Evolutionary conservation across 2,329 filamentous ascomycete species (phyloP), one percentile per base, ranked within the genome.

Genomic region (Epichloe uncinata): DNA sequence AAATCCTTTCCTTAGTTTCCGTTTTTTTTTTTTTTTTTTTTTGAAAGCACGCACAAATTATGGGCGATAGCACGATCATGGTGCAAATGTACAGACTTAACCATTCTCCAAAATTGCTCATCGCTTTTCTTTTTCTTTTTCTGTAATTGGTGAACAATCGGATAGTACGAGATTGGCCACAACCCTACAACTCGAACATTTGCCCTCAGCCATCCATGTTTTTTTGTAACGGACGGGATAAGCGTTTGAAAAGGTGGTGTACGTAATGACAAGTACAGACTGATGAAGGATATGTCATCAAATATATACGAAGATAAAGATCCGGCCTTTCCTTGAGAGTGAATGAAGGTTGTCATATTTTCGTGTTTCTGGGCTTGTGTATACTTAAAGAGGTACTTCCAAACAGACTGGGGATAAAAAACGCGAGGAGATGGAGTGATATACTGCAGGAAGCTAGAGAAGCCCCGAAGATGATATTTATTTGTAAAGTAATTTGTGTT

Each of bases 241-340:
- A 3, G 20, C 20, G 20, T 20, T 20, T 20, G 20, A n/a, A 34
- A 16, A n/a, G n/a, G 33, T 20, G 46, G 13, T 30, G 2, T 45
- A 26, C 15, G 15, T 30, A 40, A 22, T 15, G 35, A 45, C 18
- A 30, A 44, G 26, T 37, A 30, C 45, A 48, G 43, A 37, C 41
- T 49, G 51, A 33, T 55, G 54, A 50, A 57, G 58, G 53, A 57
- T 56, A 60, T 55, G 56, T 52, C 50, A 48, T 37, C 53, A 55
- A 58, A 38, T 46, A 16, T 54, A 58, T 33, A 26, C 42, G 15
- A 18, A 48, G 34, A 20, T 6, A 36, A 35, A 33, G 20, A 18
- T 34, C 22, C 20, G 20, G 18, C 5, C 16, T 30, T 43, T 48
- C 2, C 13, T 33, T 36, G 18, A 36, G 26, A 18, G 9, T 30